Evolutionary conservation across 768 basidiomycete genomes (phyloP), one percentile per base, ranked within the genome.

Genomic region (Boletus edulis): DNA sequence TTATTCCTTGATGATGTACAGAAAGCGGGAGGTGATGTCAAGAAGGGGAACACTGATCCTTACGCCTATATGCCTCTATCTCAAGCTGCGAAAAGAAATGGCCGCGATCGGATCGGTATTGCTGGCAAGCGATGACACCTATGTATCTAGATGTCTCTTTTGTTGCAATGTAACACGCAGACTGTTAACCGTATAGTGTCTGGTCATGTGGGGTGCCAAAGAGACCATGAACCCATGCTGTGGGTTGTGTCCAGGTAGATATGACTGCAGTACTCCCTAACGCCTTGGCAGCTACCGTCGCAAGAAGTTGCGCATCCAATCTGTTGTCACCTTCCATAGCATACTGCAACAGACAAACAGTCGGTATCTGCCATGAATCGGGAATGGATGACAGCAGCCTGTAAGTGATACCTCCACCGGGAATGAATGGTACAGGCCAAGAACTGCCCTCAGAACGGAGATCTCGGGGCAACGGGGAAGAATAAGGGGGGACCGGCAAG

Each of bases 1-100:
- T 6, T n/a, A 39, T 20, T 27, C 27, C 39, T 37, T 27, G 41
- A 17, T 27, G 41, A 17, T 49, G 40, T 58, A 50, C 71, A 98
- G 96, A 91, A 86, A 76, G 97, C 95, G 22, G 91, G 91, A 32
- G 97, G 97, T 9, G 97, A 98, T 68, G 77, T 97, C 69, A 95
- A 93, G 73, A 90, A 84, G 68, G 82, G 83, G 40, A 87, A 88
- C 15, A 71, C 92, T 50, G 94, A 97, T 67, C 97, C 97, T 5
- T 98, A 93, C 68, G 93, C 92, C 17, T 99, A 98, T 70, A 69
- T 99, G 34, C 76, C 92, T 8, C 75, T 99, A 50, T 82, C 85
- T 20, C 88, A 94, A 68, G 91, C 91, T 46, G 84, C 89, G 38
- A 92, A 89, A 73, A 77, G 76, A 56, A 75, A 74, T 17, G 81